Evolutionary conservation across 768 basidiomycete genomes (phyloP), one percentile per base, ranked within the genome.

Genomic region (Phlegmacium glaucopus): DNA sequence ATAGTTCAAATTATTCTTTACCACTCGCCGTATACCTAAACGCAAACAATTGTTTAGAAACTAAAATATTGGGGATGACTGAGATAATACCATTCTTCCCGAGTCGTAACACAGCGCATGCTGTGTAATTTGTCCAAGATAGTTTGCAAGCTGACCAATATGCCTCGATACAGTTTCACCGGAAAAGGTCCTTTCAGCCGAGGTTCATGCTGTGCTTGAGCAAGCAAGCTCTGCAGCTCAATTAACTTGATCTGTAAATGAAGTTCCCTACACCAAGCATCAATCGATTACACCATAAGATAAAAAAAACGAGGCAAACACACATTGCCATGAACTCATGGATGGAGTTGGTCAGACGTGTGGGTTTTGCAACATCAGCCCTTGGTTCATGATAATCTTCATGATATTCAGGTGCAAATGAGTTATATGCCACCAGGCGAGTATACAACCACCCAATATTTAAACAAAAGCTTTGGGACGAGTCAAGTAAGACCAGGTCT

Each of bases 181-280:
- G 95, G 95, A 68, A 97, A 98, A 0, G 94, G 93, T 0, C 96
- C 96, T 62, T 98, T 99, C 48, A 97, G 65, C 26, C 96, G 85
- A 6, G 94, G 94, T 59, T 99, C 96, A 59, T 94, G 87, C 52
- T 86, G 85, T 0, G 96, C 87, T 58, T 97, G 90, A 9, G 82
- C 80, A 36, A 99, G 73, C n/a, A 97, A 68, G 1, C 78, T 83
- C 56, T 93, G 87, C 8, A 98, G 72, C 60, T 90, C 82, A 34
- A 94, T 89, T 37, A 99, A 69, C 61, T 92, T 87, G 58, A 90
- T 85, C 59, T 98, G 96, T 9, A 98, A 73, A 61, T 96, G 93
- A 9, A 98, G 72, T 62, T 98, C 96, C 95, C 94, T 96, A 54
- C 9, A 37, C 22, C 39, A 36, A 39, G 42, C 15, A 46, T 32